These are phyloP conservation scores for Tricholoma bakamatsutake DNA, from an alignment of 768 basidiomycete species.

Conservation along the genomic window DNA sequence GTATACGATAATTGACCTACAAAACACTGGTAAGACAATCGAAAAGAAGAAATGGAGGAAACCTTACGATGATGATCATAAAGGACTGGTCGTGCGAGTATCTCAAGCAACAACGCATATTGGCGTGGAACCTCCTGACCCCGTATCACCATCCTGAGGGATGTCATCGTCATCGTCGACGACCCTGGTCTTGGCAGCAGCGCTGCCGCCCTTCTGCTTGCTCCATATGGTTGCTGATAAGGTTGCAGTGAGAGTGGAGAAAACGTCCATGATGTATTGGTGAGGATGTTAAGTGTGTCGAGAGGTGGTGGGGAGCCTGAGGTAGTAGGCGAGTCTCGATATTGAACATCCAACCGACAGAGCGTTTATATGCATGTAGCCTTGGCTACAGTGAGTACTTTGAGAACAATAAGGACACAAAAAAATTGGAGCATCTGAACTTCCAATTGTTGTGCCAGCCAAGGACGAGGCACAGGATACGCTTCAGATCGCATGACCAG, in stretches of 20 bases:
- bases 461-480: no score
- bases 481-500: no score
- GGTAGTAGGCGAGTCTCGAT: background rate
- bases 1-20: background rate
- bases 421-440: no score
- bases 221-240: background rate
- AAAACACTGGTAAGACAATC: background rate
- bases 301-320: background rate
- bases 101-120: conserved; percentile 10
- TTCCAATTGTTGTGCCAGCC: no score
- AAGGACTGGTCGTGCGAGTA: background rate
- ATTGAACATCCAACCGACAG: background rate
- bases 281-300: background rate
- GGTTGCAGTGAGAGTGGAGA: background rate
- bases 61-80: background rate
- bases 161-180: background rate
- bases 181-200: no score
- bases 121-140: background rate
- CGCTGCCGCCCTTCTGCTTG: no score
- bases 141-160: no score
- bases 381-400: no score
- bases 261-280: conserved; percentile 2
- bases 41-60: background rate
- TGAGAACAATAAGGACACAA: no score
- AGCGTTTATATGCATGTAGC: background rate